Base-by-base conservation (phyloP, 1,284 basidiomycete genomes). In the Stygiomarasmius scandens region DNA sequence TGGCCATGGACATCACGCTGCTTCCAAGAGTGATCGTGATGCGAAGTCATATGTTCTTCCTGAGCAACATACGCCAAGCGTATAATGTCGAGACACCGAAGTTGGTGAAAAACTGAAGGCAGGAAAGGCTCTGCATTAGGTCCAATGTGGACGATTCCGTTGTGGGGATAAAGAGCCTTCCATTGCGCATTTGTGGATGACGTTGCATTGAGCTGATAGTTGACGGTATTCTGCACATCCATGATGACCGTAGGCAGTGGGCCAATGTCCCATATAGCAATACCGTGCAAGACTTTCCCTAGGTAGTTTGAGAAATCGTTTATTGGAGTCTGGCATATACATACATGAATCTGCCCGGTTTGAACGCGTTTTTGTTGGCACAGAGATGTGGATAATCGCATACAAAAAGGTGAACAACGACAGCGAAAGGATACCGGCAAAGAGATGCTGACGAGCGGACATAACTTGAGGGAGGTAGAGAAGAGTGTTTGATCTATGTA, bases 11-110 rank as follows among this genome's bases (percentile, higher is more conserved):
- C 38, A n/a, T 41, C 38, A 41, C 38, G 38, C 4, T 5, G 14
- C 4, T 41, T 41, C 38, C 16, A 9, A 9, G 38, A 41, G 14
- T 4, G 4, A 9, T 41, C 38, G 38, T 41, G 14, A 16, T 41
- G 16, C 5, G 16, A 8, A 19, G 16, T n/a, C 16, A 41, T 5
- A 16, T 41, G 6, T 41, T 41, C 38, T 16, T 41, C 38, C 38
- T 41, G 38, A 9, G 38, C 38, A 8, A n/a, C 38, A 41, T 41
- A 41, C n/a, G 32, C 52, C 45, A 63, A 52, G 10, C 65, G 63
- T 32, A 68, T 61, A 27, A 67, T 64, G 46, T 63, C 58, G 16
- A 70, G 58, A 47, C 67, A 70, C 34, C 66, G 58, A 38, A 68
- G 54, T 51, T 66, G 63, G 43, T 70, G 67, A 46, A 70, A 68